Conservation (phyloP, 768 basidiomycete genomes). For the Tylopilus subfusipes region DNA sequence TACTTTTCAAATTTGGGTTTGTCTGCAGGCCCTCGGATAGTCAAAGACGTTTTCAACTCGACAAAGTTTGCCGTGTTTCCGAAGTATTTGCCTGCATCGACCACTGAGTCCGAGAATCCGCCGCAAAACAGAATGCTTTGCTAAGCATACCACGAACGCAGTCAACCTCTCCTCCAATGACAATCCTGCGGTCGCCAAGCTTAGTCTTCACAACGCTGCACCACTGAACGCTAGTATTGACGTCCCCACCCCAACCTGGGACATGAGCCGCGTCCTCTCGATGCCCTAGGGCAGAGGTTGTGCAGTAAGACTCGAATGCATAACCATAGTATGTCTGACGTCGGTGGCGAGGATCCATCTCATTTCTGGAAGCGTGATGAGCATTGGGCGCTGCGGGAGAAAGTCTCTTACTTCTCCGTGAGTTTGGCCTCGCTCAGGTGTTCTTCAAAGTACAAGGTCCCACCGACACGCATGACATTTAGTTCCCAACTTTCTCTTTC, state of each 20-base stretch:
- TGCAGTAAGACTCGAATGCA: conserved; percentile 87
- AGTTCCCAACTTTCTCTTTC: conserved; percentile 75
- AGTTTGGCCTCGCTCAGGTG: conserved; percentile 58
- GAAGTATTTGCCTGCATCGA: conserved; percentile 53
- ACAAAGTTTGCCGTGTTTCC: conserved; percentile 68
- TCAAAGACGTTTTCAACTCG: conserved; percentile 83
- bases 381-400: not conserved
- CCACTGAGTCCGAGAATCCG: not conserved
- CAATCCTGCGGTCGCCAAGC: conserved; percentile 62
- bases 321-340: conserved; percentile 79
- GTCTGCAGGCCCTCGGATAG: conserved; percentile 61
- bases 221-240: conserved; percentile 89
- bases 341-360: conserved; percentile 60
- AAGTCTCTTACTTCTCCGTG: conserved; percentile 54
- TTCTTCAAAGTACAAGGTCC: conserved; percentile 73
- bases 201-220: conserved; percentile 87
- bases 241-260: conserved; percentile 71
- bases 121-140: not conserved
- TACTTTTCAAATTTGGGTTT: conserved; percentile 79
- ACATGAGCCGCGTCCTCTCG: conserved; percentile 24
- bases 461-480: conserved; percentile 75
- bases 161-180: conserved; percentile 91
- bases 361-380: conserved; percentile 44
- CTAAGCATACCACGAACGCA: conserved; percentile 66
- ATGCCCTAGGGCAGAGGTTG: conserved; percentile 36